phyloP scores from a whole-genome alignment of 2,329 filamentous ascomycete genomes.

The Zalaria sp. region DNA sequence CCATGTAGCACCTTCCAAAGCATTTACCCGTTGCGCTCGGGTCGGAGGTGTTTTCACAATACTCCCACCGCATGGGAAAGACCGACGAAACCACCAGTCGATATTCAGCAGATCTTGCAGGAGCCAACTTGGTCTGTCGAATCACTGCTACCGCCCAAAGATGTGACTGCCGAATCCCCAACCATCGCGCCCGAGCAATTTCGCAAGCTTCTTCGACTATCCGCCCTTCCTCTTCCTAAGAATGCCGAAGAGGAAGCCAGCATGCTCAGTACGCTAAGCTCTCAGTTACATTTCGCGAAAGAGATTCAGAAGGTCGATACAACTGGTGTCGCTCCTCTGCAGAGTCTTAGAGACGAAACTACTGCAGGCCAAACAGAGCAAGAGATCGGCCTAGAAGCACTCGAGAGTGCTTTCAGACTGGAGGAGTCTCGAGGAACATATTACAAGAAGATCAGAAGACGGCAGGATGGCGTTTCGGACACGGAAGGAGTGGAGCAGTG shows the following conservation, averaged over 20 bases:
- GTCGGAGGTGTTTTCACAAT: no score
- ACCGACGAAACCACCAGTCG: slow-evolving; percentile 2
- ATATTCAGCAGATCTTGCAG: slow-evolving; percentile 36
- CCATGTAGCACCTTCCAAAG: no score
- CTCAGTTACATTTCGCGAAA: slow-evolving; percentile 83
- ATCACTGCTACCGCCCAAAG: slow-evolving; percentile 47
- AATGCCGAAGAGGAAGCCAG: slow-evolving; percentile 46
- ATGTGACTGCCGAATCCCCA: slow-evolving; percentile 16
- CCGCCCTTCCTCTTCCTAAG: slow-evolving; percentile 64
- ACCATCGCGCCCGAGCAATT: slow-evolving; percentile 53
- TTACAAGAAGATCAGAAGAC: slow-evolving; percentile 34
- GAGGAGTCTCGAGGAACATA: slow-evolving; percentile 48
- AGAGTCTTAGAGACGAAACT: slow-evolving; percentile 72
- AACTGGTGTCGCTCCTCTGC: slow-evolving; percentile 54
- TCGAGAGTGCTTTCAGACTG: slow-evolving; percentile 41
- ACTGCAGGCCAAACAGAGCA: slow-evolving; percentile 37
- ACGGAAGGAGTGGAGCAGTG: slow-evolving; percentile 45
- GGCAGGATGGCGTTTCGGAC: slow-evolving; percentile 23
- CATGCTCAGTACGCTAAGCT: slow-evolving; percentile 62
- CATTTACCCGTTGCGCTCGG: no score
- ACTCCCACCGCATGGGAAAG: no score
- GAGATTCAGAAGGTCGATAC: slow-evolving; percentile 73
- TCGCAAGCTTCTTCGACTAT: slow-evolving; percentile 74
- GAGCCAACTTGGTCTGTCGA: slow-evolving; percentile 73
- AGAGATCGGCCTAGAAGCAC: slow-evolving; percentile 43